Conservation (phyloP, 75 land plant genomes). For the Cryptomeria japonica region DNA sequence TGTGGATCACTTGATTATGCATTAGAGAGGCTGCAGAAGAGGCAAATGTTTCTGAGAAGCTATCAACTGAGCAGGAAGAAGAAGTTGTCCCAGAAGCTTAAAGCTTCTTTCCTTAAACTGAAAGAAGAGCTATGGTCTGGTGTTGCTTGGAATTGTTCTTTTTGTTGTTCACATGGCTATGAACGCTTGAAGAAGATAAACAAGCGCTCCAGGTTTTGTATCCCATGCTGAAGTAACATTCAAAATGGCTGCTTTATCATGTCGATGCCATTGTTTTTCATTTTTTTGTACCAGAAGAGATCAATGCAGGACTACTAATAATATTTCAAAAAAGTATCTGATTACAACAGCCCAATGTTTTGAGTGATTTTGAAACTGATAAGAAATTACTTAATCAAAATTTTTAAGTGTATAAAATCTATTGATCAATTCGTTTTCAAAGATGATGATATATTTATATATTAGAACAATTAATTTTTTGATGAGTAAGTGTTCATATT, state of each 20-base stretch:
- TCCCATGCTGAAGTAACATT: neutral
- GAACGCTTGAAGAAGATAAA: neutral
- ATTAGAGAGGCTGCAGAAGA: neutral
- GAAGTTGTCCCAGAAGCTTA: neutral
- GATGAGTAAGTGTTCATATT: no score
- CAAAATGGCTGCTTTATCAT: neutral
- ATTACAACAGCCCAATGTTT: no score
- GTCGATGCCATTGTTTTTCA: no score
- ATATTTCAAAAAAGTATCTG: no score
- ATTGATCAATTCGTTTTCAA: no score
- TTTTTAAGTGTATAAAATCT: no score
- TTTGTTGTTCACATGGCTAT: neutral
- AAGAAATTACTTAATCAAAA: no score
- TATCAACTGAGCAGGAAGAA: neutral
- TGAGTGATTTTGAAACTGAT: no score
- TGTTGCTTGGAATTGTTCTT: neutral
- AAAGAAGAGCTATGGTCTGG: neutral
- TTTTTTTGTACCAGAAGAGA: no score
- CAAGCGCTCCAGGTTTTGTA: neutral
- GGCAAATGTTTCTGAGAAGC: neutral
- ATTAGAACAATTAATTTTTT: no score
- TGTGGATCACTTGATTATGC: neutral
- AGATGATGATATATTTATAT: no score
- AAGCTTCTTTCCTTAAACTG: neutral
- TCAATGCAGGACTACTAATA: no score